A percentile compares a stretch with the other conserved stretches of the same genome.
Conservation (phyloP, 108 stramenopile genomes). For the Nannochloropsis oceanica region DNA sequence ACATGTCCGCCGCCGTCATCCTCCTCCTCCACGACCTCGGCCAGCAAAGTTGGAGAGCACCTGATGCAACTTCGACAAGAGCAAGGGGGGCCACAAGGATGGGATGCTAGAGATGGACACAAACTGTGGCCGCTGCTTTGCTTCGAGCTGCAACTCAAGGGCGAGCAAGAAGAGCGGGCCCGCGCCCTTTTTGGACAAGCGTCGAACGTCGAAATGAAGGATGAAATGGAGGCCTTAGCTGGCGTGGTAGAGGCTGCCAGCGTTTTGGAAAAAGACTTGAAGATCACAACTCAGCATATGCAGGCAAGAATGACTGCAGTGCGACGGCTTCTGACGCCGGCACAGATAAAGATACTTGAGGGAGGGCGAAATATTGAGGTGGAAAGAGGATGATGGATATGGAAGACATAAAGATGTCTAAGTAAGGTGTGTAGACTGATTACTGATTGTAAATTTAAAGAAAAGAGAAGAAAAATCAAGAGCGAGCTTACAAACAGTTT, state of each 20-base stretch:
- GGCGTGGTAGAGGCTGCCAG: neutral
- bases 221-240: neutral
- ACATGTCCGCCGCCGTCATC: no score
- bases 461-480: no score
- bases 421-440: no score
- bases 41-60: neutral
- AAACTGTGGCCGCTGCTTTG: constrained; percentile 79
- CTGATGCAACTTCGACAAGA: neutral
- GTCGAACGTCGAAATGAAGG: neutral
- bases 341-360: neutral
- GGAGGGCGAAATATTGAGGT: neutral
- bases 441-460: no score
- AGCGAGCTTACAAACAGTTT: no score
- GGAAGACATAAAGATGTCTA: no score
- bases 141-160: constrained; percentile 68
- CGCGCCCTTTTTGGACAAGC: neutral
- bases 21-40: neutral
- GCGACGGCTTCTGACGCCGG: neutral
- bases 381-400: no score
- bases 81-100: neutral
- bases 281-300: neutral
- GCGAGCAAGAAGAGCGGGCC: constrained; percentile 76
- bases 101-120: neutral
- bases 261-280: neutral
- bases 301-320: neutral